A percentile compares a stretch with the other conserved stretches of the same genome.
Conservation (phyloP, 2,329 filamentous ascomycete species). For the Beauveria sp. region DNA sequence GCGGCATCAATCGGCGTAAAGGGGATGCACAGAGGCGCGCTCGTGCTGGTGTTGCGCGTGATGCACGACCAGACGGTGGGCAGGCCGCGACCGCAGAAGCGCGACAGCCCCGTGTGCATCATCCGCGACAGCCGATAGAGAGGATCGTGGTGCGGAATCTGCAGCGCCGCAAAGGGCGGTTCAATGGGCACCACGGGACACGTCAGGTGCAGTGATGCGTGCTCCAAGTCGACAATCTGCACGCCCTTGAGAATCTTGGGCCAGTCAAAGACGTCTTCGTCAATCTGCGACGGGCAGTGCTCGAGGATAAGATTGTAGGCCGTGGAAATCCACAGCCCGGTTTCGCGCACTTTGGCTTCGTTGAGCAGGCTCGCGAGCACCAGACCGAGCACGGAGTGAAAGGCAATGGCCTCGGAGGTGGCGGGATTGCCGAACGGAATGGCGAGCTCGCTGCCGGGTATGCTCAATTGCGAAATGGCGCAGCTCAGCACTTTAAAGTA, state of each 20-base stretch:
- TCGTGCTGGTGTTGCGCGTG: constrained; percentile 16
- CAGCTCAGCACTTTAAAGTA: constrained; percentile 31
- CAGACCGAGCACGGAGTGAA: constrained; percentile 34
- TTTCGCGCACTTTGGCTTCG: constrained; percentile 33
- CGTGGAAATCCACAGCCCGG: constrained; percentile 35
- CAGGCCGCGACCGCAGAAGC: constrained; percentile 33
- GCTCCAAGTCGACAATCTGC: constrained; percentile 36
- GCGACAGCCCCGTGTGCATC: constrained; percentile 35
- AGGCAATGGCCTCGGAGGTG: constrained; percentile 30
- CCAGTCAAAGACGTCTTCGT: constrained; percentile 32
- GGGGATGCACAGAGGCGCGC: constrained; percentile 16
- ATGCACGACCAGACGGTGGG: constrained; percentile 37
- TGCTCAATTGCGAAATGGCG: constrained; percentile 32
- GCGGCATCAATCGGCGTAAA: constrained; percentile 33
- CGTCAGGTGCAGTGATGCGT: constrained; percentile 33
- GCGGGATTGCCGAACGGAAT: constrained; percentile 16
- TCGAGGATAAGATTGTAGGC: constrained; percentile 34
- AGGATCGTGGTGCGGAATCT: constrained; percentile 30
- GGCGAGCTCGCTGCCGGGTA: constrained; percentile 25
- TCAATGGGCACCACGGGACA: constrained; percentile 33
- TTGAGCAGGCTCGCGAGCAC: constrained; percentile 32
- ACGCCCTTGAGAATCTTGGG: constrained; percentile 29
- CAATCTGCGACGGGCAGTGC: constrained; percentile 30
- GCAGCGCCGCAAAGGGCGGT: constrained; percentile 28
- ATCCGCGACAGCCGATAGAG: constrained; percentile 34